Evolutionary conservation across 257 asterid species (phyloP), one percentile per base, ranked within the genome.

Genomic region (Penstemon davidsonii): DNA sequence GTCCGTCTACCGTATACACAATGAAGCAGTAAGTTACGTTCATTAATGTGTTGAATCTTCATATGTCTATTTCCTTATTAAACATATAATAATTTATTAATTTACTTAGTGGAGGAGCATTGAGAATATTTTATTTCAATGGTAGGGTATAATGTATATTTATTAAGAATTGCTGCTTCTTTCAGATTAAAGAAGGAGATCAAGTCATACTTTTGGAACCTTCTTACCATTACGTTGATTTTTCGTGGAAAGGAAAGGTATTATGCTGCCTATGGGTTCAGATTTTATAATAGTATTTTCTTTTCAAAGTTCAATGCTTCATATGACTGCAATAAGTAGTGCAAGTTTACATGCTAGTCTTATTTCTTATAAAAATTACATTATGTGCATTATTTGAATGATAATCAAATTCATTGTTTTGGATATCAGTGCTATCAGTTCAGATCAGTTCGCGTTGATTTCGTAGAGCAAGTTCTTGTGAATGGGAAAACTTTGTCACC

Each of bases 161-260:
- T 55, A 40, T 50, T 54, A 15, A 10, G 7, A 12, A 11, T 25
- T 65, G 66, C 33, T 38, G 49, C 45, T 52, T 68, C 59, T 69
- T 50, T 50, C 87, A 90, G 97, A 87, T 93, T 40, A 88, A 88
- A 83, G 95, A 82, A 81, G 94, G 96, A 53, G 96, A 93, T 77
- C 89, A 84, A 73, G 84, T 90, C 70, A 80, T 82, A 55, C 73
- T 90, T 55, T 67, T 90, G 84, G 96, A 87, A 43, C 98, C 97
- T 73, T 83, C 78, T 73, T 86, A 80, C 72, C 91, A 41, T 43
- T 55, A 55, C 62, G 79, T 88, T 40, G 85, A 85, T 66, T 83
- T 93, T 77, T 82, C 92, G 3, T 90, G 98, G 97, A 85, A 87
- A 69, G 89, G 75, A 13, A 88, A 88, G 98, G 98, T 93, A 83